Evolutionary conservation across 1,139 yeast genomes (phyloP).

Genomic region (Sugiyamaella xylanicola): DNA sequence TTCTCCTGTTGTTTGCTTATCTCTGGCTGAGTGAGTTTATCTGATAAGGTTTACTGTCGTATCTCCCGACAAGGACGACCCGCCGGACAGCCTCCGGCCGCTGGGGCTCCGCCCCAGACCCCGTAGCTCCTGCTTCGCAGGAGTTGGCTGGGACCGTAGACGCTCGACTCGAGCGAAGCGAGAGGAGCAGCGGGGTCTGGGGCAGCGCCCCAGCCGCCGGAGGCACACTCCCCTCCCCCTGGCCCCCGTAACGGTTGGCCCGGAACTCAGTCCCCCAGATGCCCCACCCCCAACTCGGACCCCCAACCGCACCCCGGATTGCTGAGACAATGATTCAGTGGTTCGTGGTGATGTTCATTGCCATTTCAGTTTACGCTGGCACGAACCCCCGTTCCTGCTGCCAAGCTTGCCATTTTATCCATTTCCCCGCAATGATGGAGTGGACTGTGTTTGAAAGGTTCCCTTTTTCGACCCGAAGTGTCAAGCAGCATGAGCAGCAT

Average conservation of each 20-base stretch:
- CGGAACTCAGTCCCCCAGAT: not conserved
- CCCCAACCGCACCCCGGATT: too few relatives aligned
- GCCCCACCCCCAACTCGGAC: too few relatives aligned
- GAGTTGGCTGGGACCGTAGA: not conserved
- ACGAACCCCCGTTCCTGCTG: too few relatives aligned
- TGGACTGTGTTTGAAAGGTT: not conserved
- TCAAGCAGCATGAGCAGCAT: not conserved
- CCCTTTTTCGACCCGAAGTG: not conserved
- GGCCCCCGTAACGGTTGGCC: not conserved
- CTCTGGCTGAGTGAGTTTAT: too few relatives aligned
- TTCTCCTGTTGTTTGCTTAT: too few relatives aligned
- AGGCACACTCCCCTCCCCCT: too few relatives aligned
- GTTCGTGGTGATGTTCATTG: not conserved
- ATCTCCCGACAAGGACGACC: too few relatives aligned
- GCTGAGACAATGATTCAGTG: not conserved
- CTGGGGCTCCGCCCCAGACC: not conserved
- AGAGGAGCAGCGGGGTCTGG: too few relatives aligned
- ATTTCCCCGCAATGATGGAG: not conserved
- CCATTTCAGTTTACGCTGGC: not conserved
- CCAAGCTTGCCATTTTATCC: not conserved
- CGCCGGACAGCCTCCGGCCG: not conserved
- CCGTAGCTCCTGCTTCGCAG: not conserved
- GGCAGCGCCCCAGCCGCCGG: too few relatives aligned
- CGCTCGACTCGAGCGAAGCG: too few relatives aligned
- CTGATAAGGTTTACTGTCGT: too few relatives aligned